Conservation (phyloP, 2,329 filamentous ascomycete genomes). For the Stagonosporopsis tanaceti region DNA sequence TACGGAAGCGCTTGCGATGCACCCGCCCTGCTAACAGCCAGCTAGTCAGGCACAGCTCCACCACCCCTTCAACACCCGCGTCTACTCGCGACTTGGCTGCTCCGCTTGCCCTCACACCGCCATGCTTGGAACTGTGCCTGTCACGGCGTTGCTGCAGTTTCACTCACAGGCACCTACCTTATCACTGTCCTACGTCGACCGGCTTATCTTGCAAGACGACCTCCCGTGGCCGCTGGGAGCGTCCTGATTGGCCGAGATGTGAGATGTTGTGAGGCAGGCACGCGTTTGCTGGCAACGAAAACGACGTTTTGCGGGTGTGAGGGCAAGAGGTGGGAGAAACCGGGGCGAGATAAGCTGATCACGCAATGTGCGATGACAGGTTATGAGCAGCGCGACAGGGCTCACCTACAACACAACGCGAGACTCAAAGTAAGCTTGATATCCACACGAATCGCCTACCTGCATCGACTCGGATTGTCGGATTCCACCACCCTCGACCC, state of each 20-base stretch:
- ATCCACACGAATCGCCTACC: constrained; percentile 1
- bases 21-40: neutral
- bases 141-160: constrained; percentile 21
- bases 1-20: constrained; percentile 16
- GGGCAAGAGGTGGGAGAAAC: constrained; percentile 23
- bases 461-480: constrained; percentile 7
- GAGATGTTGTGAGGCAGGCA: constrained; percentile 29
- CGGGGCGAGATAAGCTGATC: constrained; percentile 26
- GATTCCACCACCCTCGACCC: constrained; percentile 23
- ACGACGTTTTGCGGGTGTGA: constrained; percentile 17
- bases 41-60: constrained; percentile 19
- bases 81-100: neutral
- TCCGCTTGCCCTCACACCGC: constrained; percentile 16
- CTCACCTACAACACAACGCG: constrained; percentile 11
- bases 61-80: constrained; percentile 16
- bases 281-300: constrained; percentile 21
- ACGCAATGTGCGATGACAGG: constrained; percentile 30
- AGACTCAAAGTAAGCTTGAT: constrained; percentile 17
- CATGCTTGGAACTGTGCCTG: constrained; percentile 18
- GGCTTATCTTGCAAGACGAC: constrained; percentile 18
- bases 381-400: constrained; percentile 17
- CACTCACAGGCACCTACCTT: constrained; percentile 16
- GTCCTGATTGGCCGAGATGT: constrained; percentile 37
- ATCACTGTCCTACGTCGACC: constrained; percentile 15
- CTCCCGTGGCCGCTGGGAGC: constrained; percentile 4